Evolutionary conservation across 208 protist genomes (phyloP).

Genomic region (Crithidia mellificae): DNA sequence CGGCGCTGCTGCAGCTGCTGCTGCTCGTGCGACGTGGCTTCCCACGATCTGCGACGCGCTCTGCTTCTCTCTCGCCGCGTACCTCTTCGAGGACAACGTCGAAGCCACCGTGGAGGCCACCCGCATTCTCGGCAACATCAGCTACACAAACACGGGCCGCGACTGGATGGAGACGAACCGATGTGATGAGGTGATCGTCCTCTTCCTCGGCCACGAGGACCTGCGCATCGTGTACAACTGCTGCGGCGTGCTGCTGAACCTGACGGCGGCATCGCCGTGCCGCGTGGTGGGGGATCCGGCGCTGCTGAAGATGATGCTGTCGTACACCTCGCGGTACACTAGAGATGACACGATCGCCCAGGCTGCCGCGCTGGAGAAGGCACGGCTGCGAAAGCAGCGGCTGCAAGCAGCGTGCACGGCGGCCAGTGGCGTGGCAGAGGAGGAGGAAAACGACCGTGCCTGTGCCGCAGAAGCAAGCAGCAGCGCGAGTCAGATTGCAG

Average conservation of each 20-base stretch:
- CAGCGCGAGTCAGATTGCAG: slow-evolving; percentile 66
- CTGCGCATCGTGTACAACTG: slow-evolving; percentile 83
- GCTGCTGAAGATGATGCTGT: slow-evolving; percentile 67
- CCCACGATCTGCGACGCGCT: slow-evolving; percentile 48
- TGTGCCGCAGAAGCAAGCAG: slow-evolving; percentile 30
- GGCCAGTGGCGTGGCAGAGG: neutral
- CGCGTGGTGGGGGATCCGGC: slow-evolving; percentile 60
- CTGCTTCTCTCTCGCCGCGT: slow-evolving; percentile 55
- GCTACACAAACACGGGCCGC: slow-evolving; percentile 74
- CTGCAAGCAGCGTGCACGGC: neutral
- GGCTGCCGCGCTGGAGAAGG: slow-evolving; percentile 34
- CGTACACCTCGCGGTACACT: slow-evolving; percentile 71
- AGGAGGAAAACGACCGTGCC: slow-evolving; percentile 1
- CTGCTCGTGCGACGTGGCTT: slow-evolving; percentile 23
- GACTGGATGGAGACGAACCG: slow-evolving; percentile 81
- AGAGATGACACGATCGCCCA: slow-evolving; percentile 38
- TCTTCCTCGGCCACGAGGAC: slow-evolving; percentile 84
- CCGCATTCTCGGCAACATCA: slow-evolving; percentile 75
- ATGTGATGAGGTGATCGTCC: slow-evolving; percentile 79
- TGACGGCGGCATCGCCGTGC: slow-evolving; percentile 73
- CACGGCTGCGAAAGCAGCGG: slow-evolving; percentile 13
- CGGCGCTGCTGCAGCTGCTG: neutral
- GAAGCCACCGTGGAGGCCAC: slow-evolving; percentile 82
- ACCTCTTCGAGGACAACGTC: slow-evolving; percentile 73
- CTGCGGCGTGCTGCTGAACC: slow-evolving; percentile 77